A percentile compares a stretch with the other conserved stretches of the same genome.
phyloP scores from a whole-genome alignment of 1,139 yeast species.

The Debaryomyces subglobosus region DNA sequence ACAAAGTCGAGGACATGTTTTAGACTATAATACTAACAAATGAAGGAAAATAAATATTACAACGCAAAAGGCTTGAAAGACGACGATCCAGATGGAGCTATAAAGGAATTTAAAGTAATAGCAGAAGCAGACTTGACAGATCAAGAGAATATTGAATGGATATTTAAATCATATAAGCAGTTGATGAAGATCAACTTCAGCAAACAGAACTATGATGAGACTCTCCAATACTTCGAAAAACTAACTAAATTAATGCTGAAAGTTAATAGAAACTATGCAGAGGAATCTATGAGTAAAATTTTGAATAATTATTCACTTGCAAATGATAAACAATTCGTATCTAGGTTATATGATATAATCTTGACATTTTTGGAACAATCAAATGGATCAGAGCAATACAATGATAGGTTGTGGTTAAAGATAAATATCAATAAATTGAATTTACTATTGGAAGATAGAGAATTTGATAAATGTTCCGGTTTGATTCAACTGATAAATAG shows the following conservation, averaged over 20 bases:
- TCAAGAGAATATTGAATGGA: slow-evolving; percentile 37
- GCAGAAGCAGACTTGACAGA: slow-evolving; percentile 21
- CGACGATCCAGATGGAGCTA: slow-evolving; percentile 54
- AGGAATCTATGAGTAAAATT: slow-evolving; percentile 62
- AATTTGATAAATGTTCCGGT: slow-evolving; percentile 37
- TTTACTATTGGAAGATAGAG: slow-evolving; percentile 43
- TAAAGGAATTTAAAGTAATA: slow-evolving; percentile 43
- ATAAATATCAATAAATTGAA: slow-evolving; percentile 56
- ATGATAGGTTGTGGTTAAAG: slow-evolving; percentile 60
- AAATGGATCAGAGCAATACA: slow-evolving; percentile 24
- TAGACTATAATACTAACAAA: slow-evolving; percentile 21
- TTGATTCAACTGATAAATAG: slow-evolving; percentile 46
- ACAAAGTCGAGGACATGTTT: background rate
- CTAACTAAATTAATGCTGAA: slow-evolving; percentile 28
- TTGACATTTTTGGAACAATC: slow-evolving; percentile 23
- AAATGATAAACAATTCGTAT: slow-evolving; percentile 29
- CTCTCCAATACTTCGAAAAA: slow-evolving; percentile 31
- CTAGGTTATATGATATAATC: slow-evolving; percentile 32
- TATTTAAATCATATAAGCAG: slow-evolving; percentile 69
- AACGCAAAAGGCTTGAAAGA: slow-evolving; percentile 66
- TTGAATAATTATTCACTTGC: slow-evolving; percentile 47
- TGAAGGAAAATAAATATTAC: slow-evolving; percentile 58
- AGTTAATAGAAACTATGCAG: slow-evolving; percentile 54
- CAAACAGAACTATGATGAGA: slow-evolving; percentile 34
- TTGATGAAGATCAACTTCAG: slow-evolving; percentile 55